Evolutionary conservation across 495 filamentous ascomycete genomes (phyloP).

Genomic region (Aspergillus funiculosus): DNA sequence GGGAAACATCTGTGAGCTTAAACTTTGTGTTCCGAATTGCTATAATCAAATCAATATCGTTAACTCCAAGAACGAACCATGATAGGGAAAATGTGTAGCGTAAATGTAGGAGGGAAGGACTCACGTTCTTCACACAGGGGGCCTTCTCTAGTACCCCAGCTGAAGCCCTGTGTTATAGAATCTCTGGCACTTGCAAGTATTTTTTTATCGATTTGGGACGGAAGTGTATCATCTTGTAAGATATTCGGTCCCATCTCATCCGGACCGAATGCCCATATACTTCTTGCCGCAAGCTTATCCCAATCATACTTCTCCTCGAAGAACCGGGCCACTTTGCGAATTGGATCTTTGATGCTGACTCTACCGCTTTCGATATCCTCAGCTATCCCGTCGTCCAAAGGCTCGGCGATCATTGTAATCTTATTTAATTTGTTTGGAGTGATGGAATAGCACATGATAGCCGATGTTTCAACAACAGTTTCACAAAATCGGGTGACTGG

Average conservation of each 20-base stretch:
- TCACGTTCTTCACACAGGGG: slow-evolving; percentile 97
- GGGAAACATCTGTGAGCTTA: slow-evolving; percentile 81
- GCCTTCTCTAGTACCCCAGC: slow-evolving; percentile 91
- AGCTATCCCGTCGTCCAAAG: slow-evolving; percentile 87
- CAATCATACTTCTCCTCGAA: slow-evolving; percentile 97
- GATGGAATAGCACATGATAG: slow-evolving; percentile 95
- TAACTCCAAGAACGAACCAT: slow-evolving; percentile 1
- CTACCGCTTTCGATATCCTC: slow-evolving; percentile 89
- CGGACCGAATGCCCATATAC: slow-evolving; percentile 98
- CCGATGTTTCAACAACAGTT: slow-evolving; percentile 94
- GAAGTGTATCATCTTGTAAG: slow-evolving; percentile 91
- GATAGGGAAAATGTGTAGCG: neutral
- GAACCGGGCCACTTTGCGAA: slow-evolving; percentile 88
- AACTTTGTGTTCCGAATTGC: slow-evolving; percentile 96
- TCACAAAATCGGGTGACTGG: slow-evolving; percentile 97
- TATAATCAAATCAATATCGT: slow-evolving; percentile 23
- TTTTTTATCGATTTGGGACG: slow-evolving; percentile 84
- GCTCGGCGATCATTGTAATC: slow-evolving; percentile 96
- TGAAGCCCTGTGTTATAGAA: slow-evolving; percentile 89
- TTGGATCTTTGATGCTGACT: slow-evolving; percentile 88
- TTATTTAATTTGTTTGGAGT: slow-evolving; percentile 99
- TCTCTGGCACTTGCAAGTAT: slow-evolving; percentile 82
- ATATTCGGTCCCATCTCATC: slow-evolving; percentile 96
- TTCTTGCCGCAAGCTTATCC: slow-evolving; percentile 88
- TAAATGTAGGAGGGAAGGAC: slow-evolving; percentile 30